Evolutionary conservation across 768 basidiomycete genomes (phyloP), one percentile per base, ranked within the genome.

Genomic region (Filobasidium floriforme): DNA sequence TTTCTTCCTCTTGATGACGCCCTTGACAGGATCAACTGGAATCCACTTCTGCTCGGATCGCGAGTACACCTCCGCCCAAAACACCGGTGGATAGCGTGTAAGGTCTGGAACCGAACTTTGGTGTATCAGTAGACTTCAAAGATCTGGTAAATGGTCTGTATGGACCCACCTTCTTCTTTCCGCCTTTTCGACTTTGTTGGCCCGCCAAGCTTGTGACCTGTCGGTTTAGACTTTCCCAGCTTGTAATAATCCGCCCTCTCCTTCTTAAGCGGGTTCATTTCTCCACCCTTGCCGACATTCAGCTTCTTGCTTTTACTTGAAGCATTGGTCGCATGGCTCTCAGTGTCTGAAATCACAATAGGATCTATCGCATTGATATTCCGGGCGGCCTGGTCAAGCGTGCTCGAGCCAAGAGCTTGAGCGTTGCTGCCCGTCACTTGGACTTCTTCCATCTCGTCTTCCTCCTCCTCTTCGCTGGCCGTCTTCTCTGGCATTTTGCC

Each of bases 51-150:
- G 85, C 80, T 96, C 92, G 7, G 92, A 86, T 24, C 90, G 86
- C 9, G 91, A 93, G 80, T 92, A 99, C 0, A 96, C 90, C 78
- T 99, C 96, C 0, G 89, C 90, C 96, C 96, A 99, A 77, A 92
- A 90, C 3, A 92, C 87, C 0, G 94, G 93, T 2, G 91, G 87
- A 11, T 86, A 61, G 69, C 82, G 54, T 0, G 67, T 66, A 0
- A 78, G 67, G 59, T 76, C 75, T 75, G 49, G 41, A 9, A 24
- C 14, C 19, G 28, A 49, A 40, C 26, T 26, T 22, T 37, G 11
- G 1, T n/a, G 28, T 6, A 49, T 0, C 37, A 37, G 18, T 62
- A 63, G 54, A 41, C 37, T 28, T 5, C 14, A 15, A 5, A 51
- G 46, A 24, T 12, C 46, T 51, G 46, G 37, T n/a, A 4, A 2